These are phyloP conservation scores for Lactarius akahatsu DNA, from an alignment of 768 basidiomycete species.

Conservation along the genomic window DNA sequence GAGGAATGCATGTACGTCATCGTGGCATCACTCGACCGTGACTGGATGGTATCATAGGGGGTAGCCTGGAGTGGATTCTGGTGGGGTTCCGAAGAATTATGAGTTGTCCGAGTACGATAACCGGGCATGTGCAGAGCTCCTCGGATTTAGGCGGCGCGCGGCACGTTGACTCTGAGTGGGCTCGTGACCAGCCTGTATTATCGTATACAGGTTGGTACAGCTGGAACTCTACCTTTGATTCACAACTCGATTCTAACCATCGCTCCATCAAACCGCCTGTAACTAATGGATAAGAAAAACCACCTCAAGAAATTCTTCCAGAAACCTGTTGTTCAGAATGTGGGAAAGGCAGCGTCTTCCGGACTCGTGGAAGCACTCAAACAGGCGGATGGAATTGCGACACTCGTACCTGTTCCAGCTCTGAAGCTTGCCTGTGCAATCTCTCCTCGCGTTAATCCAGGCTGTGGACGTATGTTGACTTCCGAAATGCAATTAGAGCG, in stretches of 20 bases:
- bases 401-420: neutral
- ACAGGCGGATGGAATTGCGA: neutral
- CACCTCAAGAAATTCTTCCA: neutral
- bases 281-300: neutral
- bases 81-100: no score
- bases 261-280: neutral
- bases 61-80: no score
- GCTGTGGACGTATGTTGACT: neutral
- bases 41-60: no score
- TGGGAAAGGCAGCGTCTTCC: neutral
- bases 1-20: constrained; percentile 9
- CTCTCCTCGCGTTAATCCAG: neutral
- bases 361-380: neutral
- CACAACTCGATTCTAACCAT: neutral
- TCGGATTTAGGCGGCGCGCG: no score
- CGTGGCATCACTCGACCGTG: neutral
- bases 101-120: no score
- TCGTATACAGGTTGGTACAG: neutral
- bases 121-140: no score
- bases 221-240: neutral
- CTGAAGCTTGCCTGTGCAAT: neutral
- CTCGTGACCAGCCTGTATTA: no score
- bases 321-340: neutral
- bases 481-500: neutral
- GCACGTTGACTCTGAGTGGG: no score